Conservation (phyloP, 2,329 filamentous ascomycete species). For the Fusarium haematococcum region DNA sequence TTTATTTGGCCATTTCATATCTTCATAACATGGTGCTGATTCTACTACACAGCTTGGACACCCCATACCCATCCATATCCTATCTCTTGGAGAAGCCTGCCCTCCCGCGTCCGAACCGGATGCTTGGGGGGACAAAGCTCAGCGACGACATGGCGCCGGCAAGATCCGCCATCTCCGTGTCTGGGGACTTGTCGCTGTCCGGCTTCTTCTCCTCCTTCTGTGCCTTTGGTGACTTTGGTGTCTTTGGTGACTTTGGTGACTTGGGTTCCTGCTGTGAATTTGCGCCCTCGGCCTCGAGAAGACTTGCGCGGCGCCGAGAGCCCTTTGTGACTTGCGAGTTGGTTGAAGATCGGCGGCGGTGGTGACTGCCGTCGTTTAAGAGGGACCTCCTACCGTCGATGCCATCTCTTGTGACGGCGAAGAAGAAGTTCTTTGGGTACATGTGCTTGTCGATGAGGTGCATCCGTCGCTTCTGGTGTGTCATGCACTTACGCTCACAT, state of each 20-base stretch:
- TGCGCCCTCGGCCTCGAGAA: conserved; percentile 42
- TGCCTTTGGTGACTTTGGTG: conserved; percentile 29
- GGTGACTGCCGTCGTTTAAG: conserved; percentile 69
- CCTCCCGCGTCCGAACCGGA: conserved; percentile 72
- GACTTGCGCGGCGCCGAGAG: conserved; percentile 49
- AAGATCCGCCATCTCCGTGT: conserved; percentile 72
- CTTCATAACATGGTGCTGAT: conserved; percentile 51
- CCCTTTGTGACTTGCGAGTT: conserved; percentile 50
- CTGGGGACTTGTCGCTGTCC: conserved; percentile 45
- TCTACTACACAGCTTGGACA: conserved; percentile 40
- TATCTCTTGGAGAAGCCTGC: conserved; percentile 65
- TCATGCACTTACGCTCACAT: conserved; percentile 87
- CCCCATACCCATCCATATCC: conserved; percentile 17
- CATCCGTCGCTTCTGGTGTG: conserved; percentile 83
- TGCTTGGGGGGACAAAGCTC: conserved; percentile 75
- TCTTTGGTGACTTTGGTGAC: conserved; percentile 25
- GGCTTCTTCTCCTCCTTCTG: conserved; percentile 24
- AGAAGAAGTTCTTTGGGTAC: conserved; percentile 91
- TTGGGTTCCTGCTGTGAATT: conserved; percentile 27
- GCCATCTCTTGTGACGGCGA: conserved; percentile 87
- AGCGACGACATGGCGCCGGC: conserved; percentile 77
- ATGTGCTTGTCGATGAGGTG: conserved; percentile 96
- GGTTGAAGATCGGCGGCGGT: conserved; percentile 62
- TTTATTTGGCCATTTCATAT: conserved; percentile 45
- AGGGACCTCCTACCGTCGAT: conserved; percentile 87